Evolutionary conservation across 2,329 filamentous ascomycete genomes (phyloP).

Genomic region (Colletotrichum phormii): DNA sequence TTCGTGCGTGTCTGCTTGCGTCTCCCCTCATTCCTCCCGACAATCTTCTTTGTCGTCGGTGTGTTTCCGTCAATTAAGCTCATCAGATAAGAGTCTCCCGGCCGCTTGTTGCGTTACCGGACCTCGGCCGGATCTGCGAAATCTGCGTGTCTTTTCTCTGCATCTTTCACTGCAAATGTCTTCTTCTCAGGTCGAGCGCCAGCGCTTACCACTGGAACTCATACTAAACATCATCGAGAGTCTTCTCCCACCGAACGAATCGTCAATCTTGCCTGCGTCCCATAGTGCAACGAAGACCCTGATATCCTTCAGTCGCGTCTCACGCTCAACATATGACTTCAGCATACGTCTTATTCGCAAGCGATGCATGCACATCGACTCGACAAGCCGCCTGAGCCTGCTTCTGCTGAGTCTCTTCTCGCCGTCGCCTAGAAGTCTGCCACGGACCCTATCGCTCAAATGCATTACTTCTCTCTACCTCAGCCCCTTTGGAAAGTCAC

Average conservation of each 20-base stretch:
- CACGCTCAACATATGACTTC: conserved; percentile 52
- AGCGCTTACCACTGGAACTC: conserved; percentile 48
- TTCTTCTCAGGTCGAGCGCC: background rate
- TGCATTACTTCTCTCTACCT: conserved; percentile 56
- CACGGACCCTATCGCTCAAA: conserved; percentile 41
- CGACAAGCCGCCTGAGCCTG: conserved; percentile 47
- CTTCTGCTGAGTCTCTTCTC: conserved; percentile 48
- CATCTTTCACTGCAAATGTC: background rate
- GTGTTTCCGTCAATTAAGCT: background rate
- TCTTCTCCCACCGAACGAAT: conserved; percentile 47
- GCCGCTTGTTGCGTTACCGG: background rate
- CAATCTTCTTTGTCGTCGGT: background rate
- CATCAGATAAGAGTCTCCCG: background rate
- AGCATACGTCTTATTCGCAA: conserved; percentile 56
- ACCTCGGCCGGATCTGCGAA: background rate
- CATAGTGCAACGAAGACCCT: conserved; percentile 57
- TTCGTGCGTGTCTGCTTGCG: background rate
- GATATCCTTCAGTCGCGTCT: conserved; percentile 56
- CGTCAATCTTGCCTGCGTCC: conserved; percentile 48
- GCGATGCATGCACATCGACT: conserved; percentile 58
- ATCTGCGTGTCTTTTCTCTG: background rate
- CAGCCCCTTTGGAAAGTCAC: conserved; percentile 48
- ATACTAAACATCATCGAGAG: conserved; percentile 50
- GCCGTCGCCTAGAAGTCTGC: background rate
- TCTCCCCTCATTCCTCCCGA: background rate